Evolutionary conservation across 768 basidiomycete genomes (phyloP), one percentile per base, ranked within the genome.

Genomic region (Trametopsis cervina): DNA sequence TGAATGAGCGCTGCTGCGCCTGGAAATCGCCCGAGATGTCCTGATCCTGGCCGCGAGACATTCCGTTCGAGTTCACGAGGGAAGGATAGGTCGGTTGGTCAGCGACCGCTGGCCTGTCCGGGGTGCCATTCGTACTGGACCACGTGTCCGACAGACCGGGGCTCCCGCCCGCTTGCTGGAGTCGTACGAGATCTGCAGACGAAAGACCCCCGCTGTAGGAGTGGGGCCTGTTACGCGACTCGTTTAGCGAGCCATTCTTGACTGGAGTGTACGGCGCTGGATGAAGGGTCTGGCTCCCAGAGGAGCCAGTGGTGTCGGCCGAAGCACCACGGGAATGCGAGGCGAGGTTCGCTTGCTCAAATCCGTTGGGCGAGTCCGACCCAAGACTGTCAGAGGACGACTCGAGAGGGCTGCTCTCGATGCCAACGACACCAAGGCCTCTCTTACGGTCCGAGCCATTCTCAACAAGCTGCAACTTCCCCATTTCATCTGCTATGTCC

Each of bases 281-380:
- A 47, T 81, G 71, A 57, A 84, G 66, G 24, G 76, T 75, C 61
- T 80, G 80, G 57, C 77, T 78, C 39, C 54, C 51, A 47, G 78
- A 77, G 59, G 78, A 80, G 42, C 74, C 70, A 23, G 81, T 75
- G 25, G 82, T 83, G 66, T 89, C 87, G 53, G 83, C 80, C n/a
- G 88, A 89, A 22, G 86, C 88, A 44, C 83, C 88, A 46, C 87
- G 80, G 53, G 87, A 89, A 65, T 89, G 87, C 53, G 83, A 81
- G 17, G 56, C 47, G 23, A 78, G 72, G 57, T 81, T 78, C 51
- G 76, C 75, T 63, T 83, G 81, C 54, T 85, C 83, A 52, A 80
- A 75, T 38, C 75, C 66, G 46, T 81, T 78, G 17, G 86, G 83
- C 27, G 86, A 86, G 42, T 54, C 29, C 2, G 86, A 88, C 56